Percentiles rank a stretch among this genome's conserved stretches.
phyloP scores from a whole-genome alignment of 495 filamentous ascomycete species.

The Aspergillus saccharolyticus region DNA sequence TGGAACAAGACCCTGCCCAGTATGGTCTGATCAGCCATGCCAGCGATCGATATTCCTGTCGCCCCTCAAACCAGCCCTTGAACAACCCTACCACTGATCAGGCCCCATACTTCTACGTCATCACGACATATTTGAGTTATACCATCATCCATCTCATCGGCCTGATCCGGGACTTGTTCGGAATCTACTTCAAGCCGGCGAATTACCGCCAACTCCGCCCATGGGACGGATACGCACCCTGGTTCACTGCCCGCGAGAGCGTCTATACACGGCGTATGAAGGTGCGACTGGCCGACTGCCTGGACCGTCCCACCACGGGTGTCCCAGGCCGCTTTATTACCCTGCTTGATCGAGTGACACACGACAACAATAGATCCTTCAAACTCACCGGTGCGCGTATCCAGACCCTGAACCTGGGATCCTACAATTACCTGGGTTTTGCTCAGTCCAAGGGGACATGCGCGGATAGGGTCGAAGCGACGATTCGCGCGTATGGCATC shows the following conservation, averaged over 20 bases:
- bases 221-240: slow-evolving; percentile 82
- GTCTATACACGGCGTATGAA: slow-evolving; percentile 93
- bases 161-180: slow-evolving; percentile 94
- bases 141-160: slow-evolving; percentile 91
- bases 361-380: slow-evolving; percentile 85
- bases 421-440: slow-evolving; percentile 98
- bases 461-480: slow-evolving; percentile 86
- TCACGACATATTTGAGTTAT: slow-evolving; percentile 97
- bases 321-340: slow-evolving; percentile 94
- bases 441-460: slow-evolving; percentile 96
- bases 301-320: slow-evolving; percentile 83
- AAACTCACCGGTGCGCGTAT: slow-evolving; percentile 81
- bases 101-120: slow-evolving; percentile 92
- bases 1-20: too few relatives aligned
- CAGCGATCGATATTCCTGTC: too few relatives aligned
- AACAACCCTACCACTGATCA: slow-evolving; percentile 51
- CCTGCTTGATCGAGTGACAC: slow-evolving; percentile 76
- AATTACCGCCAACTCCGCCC: slow-evolving; percentile 78
- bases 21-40: too few relatives aligned
- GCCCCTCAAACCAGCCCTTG: too few relatives aligned
- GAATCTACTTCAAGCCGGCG: slow-evolving; percentile 82
- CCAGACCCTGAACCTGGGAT: slow-evolving; percentile 95
- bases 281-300: slow-evolving; percentile 92
- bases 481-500: slow-evolving; percentile 77
- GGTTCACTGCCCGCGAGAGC: slow-evolving; percentile 97